Evolutionary conservation across 805 yeast genomes (phyloP).

Genomic region (Grigorovia humatica): DNA sequence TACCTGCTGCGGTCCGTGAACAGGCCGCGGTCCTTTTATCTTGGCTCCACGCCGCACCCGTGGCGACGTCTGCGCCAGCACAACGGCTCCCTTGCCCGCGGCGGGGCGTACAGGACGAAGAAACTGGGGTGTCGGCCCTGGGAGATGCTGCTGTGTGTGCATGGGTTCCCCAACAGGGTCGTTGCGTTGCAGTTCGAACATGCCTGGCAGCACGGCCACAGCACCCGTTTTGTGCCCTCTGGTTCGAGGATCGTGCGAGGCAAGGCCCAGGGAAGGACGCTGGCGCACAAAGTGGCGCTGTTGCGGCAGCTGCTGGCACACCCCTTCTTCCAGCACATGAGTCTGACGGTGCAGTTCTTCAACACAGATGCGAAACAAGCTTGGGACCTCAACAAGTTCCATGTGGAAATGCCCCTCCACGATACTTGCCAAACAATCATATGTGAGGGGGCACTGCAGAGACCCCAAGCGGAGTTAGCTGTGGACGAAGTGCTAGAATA

Average conservation of each 20-base stretch:
- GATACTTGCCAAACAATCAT: constrained; percentile 1
- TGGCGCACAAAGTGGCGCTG: constrained; percentile 41
- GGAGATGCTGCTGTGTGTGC: constrained; percentile 52
- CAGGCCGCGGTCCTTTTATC: constrained; percentile 51
- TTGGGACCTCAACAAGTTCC: constrained; percentile 21
- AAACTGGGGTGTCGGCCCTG: constrained; percentile 56
- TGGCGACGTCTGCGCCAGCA: constrained; percentile 60
- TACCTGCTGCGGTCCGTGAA: constrained; percentile 55
- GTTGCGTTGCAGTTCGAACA: constrained; percentile 75
- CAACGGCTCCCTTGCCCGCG: constrained; percentile 51
- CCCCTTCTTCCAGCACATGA: constrained; percentile 36
- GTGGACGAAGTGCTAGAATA: constrained; percentile 9
- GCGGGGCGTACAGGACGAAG: constrained; percentile 66
- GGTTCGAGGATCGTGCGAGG: constrained; percentile 30
- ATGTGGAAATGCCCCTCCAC: neutral
- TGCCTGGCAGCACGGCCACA: constrained; percentile 69
- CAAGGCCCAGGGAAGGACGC: constrained; percentile 31
- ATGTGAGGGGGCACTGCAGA: constrained; percentile 4
- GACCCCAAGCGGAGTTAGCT: constrained; percentile 1
- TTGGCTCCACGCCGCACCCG: constrained; percentile 81
- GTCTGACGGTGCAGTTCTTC: constrained; percentile 40
- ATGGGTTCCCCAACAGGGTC: constrained; percentile 62
- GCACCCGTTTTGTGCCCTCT: constrained; percentile 45
- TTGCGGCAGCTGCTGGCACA: constrained; percentile 35
- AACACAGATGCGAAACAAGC: constrained; percentile 15